Evolutionary conservation across 2,329 filamentous ascomycete species (phyloP).

Genomic region (Paecilomyces formosus): DNA sequence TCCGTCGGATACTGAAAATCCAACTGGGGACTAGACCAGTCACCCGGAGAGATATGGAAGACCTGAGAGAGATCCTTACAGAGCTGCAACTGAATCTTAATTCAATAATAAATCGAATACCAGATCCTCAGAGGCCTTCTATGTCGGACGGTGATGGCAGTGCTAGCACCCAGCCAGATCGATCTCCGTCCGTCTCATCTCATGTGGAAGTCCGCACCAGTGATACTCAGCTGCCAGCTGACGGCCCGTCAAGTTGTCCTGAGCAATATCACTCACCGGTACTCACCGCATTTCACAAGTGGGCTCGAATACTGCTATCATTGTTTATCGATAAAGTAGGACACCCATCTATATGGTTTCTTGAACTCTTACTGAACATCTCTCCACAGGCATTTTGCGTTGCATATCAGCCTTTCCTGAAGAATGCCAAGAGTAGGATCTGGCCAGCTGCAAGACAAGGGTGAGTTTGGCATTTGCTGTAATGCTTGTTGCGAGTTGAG

Average conservation of each 20-base stretch:
- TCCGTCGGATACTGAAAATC: slow-evolving; percentile 36
- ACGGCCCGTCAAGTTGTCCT: slow-evolving; percentile 26
- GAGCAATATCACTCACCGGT: slow-evolving; percentile 38
- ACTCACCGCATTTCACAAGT: slow-evolving; percentile 39
- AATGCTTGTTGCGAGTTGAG: neutral
- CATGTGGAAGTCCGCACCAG: slow-evolving; percentile 14
- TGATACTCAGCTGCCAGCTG: slow-evolving; percentile 26
- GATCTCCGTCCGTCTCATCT: slow-evolving; percentile 18
- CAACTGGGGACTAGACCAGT: slow-evolving; percentile 39
- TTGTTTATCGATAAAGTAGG: slow-evolving; percentile 38
- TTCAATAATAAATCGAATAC: slow-evolving; percentile 37
- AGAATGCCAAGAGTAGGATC: slow-evolving; percentile 40
- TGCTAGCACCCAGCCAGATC: slow-evolving; percentile 9
- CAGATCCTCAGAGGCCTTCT: slow-evolving; percentile 16
- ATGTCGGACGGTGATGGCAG: neutral
- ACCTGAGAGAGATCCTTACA: slow-evolving; percentile 33
- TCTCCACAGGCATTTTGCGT: slow-evolving; percentile 35
- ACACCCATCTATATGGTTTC: neutral
- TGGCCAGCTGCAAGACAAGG: slow-evolving; percentile 41
- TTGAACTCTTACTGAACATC: slow-evolving; percentile 4
- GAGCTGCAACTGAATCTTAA: slow-evolving; percentile 35
- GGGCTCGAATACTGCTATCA: slow-evolving; percentile 37
- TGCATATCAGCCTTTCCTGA: slow-evolving; percentile 42
- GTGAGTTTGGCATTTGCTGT: slow-evolving; percentile 11
- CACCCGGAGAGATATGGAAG: slow-evolving; percentile 37